phyloP scores from a whole-genome alignment of 257 asterid genomes.

The Solanum arcanum region DNA sequence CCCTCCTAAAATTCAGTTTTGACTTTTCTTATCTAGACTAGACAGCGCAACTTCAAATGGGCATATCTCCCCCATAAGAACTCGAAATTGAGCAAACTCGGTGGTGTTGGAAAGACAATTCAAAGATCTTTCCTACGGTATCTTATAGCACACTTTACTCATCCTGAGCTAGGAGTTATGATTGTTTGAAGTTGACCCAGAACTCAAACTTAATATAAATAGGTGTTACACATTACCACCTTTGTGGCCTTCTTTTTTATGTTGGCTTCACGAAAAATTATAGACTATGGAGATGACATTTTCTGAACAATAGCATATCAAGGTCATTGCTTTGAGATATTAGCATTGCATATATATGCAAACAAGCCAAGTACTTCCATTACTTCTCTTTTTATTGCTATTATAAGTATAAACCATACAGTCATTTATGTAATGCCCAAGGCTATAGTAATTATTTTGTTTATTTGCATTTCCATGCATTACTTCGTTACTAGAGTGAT shows the following conservation, averaged over 20 bases:
- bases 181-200: no score
- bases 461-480: neutral
- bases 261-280: neutral
- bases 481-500: neutral
- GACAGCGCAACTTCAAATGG: no score
- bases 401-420: neutral
- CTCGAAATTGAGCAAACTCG: no score
- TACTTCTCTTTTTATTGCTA: neutral
- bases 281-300: neutral
- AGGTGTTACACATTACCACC: neutral
- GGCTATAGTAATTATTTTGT: neutral
- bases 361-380: neutral
- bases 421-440: neutral
- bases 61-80: no score
- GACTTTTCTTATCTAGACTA: no score
- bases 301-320: neutral
- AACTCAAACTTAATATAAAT: no score
- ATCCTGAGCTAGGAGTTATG: no score
- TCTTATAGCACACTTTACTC: no score
- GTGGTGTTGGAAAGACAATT: no score
- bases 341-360: neutral
- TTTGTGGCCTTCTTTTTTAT: neutral
- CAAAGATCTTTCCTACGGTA: no score
- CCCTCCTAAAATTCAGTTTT: no score
- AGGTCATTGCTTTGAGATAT: neutral